Evolutionary conservation across 2,329 filamentous ascomycete species (phyloP).

Genomic region (Aspergillus costaricaensis): DNA sequence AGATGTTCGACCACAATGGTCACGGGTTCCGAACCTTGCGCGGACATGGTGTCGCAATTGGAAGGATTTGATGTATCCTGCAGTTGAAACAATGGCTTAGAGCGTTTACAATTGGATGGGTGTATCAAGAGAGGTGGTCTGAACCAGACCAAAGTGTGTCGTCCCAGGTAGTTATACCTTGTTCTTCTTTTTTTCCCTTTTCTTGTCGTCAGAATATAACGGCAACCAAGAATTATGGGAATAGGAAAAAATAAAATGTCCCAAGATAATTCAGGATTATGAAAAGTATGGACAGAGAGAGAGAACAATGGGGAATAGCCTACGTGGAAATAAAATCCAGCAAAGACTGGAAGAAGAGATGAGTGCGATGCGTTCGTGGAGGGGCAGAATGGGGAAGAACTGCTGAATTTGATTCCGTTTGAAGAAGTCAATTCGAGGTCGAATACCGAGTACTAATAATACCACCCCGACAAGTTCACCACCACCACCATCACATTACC

Average conservation of each 20-base stretch:
- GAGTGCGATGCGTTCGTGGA: background rate
- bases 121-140: background rate
- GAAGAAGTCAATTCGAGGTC: background rate
- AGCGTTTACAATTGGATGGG: background rate
- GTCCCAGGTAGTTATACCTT: background rate
- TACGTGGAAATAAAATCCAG: background rate
- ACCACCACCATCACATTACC: background rate
- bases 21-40: constrained; percentile 49
- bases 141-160: background rate
- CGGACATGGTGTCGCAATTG: constrained; percentile 25
- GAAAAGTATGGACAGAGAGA: background rate
- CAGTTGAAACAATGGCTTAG: background rate
- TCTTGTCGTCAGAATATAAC: background rate
- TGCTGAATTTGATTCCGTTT: background rate
- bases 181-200: too few species aligned
- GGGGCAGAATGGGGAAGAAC: background rate
- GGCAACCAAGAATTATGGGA: background rate
- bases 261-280: background rate
- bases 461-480: background rate
- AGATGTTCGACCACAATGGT: constrained; percentile 96
- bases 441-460: background rate
- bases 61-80: background rate
- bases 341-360: background rate
- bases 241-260: background rate
- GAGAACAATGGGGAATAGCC: background rate